phyloP scores from a whole-genome alignment of 1,139 yeast species.

The Suhomyces panamericanus region DNA sequence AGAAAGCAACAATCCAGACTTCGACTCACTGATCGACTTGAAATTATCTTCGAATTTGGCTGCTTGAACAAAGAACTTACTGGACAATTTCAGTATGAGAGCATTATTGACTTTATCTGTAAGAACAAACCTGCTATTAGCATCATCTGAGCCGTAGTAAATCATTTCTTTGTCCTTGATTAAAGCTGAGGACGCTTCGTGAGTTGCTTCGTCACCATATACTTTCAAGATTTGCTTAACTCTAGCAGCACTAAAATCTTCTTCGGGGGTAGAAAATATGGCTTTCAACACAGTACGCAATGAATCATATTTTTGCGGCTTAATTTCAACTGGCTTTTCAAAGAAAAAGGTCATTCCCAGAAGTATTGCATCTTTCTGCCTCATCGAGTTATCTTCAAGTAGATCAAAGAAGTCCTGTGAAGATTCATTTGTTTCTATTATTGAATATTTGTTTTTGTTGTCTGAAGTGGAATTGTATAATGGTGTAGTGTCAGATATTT shows the following conservation, averaged over 20 bases:
- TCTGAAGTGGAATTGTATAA: conserved; percentile 30
- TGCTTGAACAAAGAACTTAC: conserved; percentile 47
- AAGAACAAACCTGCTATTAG: conserved; percentile 51
- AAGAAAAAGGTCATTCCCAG: conserved; percentile 41
- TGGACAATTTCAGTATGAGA: conserved; percentile 42
- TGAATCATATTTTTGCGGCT: conserved; percentile 28
- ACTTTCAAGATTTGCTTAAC: conserved; percentile 45
- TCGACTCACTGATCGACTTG: conserved; percentile 34
- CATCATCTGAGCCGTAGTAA: conserved; percentile 46
- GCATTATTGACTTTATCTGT: conserved; percentile 55
- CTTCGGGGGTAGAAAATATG: conserved; percentile 57
- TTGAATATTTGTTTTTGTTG: conserved; percentile 31
- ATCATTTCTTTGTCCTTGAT: conserved; percentile 56
- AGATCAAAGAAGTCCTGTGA: conserved; percentile 33
- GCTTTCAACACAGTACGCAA: conserved; percentile 52
- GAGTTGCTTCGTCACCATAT: conserved; percentile 45
- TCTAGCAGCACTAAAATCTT: conserved; percentile 43
- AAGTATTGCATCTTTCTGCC: conserved; percentile 52
- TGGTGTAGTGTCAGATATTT: conserved; percentile 36
- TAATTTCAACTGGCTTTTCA: conserved; percentile 17
- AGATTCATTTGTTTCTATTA: conserved; percentile 23
- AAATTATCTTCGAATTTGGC: conserved; percentile 43
- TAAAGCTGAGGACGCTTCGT: conserved; percentile 52
- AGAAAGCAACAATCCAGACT: conserved; percentile 58
- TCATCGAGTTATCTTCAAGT: conserved; percentile 50